These are phyloP conservation scores for Rhexocercosporidium sp. DNA, from an alignment of 2,329 filamentous ascomycete species.

Conservation along the genomic window DNA sequence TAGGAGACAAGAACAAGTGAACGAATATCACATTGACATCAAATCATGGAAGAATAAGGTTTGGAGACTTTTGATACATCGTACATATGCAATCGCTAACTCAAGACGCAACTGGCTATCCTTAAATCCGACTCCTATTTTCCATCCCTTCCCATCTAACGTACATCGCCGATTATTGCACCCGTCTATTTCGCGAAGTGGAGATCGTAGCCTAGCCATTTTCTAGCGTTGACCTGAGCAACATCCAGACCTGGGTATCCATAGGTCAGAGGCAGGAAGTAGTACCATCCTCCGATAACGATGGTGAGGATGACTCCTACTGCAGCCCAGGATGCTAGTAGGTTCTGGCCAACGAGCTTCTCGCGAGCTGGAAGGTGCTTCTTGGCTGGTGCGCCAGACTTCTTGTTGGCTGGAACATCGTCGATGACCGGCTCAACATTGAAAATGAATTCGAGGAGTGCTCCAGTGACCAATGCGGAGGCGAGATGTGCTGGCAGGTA, in stretches of 20 bases:
- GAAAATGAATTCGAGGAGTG: constrained; percentile 94
- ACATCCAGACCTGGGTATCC: constrained; percentile 87
- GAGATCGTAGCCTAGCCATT: constrained; percentile 96
- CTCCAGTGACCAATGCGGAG: constrained; percentile 86
- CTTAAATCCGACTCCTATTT: constrained; percentile 12
- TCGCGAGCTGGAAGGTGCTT: constrained; percentile 80
- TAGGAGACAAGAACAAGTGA: too few relatives aligned
- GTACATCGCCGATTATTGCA: constrained; percentile 15
- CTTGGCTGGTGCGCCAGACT: constrained; percentile 49
- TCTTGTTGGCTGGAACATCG: constrained; percentile 55
- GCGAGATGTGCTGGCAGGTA: constrained; percentile 95
- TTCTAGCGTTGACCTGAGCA: constrained; percentile 78
- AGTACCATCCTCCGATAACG: constrained; percentile 81
- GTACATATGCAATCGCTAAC: constrained; percentile 36
- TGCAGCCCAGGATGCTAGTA: constrained; percentile 81
- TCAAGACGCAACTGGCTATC: constrained; percentile 16
- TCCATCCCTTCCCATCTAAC: constrained; percentile 10
- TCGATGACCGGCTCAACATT: constrained; percentile 78
- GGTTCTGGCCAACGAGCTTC: constrained; percentile 78
- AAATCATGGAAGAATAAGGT: too few relatives aligned
- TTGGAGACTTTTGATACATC: too few relatives aligned
- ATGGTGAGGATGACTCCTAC: constrained; percentile 69
- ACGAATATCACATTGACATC: too few relatives aligned
- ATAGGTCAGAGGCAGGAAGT: constrained; percentile 94
- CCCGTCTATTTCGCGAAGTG: constrained; percentile 88